Evolutionary conservation across 345 rosid genomes (phyloP).

Genomic region (Anacardium occidentale): DNA sequence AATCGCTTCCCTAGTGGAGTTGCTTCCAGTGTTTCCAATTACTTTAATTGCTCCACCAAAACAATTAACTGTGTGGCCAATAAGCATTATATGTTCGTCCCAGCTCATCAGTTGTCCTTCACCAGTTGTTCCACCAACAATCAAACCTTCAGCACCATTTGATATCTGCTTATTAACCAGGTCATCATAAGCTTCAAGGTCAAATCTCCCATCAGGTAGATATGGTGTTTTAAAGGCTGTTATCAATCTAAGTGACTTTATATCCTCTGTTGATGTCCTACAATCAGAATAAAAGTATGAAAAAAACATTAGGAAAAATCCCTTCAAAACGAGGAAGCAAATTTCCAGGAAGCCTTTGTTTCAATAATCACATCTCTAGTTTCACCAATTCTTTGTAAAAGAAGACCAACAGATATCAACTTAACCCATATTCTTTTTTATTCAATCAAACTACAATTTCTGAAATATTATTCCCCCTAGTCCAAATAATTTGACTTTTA

Average conservation of each 20-base stretch:
- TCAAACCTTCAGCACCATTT: slow-evolving; percentile 70
- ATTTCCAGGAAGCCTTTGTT: not conserved
- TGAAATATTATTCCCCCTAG: not conserved
- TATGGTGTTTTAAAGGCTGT: slow-evolving; percentile 92
- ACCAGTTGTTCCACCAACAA: slow-evolving; percentile 91
- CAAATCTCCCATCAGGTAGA: slow-evolving; percentile 85
- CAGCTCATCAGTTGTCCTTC: slow-evolving; percentile 96
- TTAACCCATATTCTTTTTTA: not conserved
- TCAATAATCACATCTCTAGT: not conserved
- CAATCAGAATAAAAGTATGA: slow-evolving; percentile 13
- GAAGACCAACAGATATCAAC: not conserved
- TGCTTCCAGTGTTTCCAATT: slow-evolving; percentile 85
- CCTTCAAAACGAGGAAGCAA: not conserved
- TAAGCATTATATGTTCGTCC: slow-evolving; percentile 95
- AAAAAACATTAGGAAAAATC: not conserved
- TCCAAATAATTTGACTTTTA: too few relatives aligned
- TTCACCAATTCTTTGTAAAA: not conserved
- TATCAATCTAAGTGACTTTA: slow-evolving; percentile 66
- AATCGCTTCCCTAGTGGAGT: slow-evolving; percentile 86
- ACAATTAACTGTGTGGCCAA: slow-evolving; percentile 78
- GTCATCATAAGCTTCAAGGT: slow-evolving; percentile 82
- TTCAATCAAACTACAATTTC: not conserved
- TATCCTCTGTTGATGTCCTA: slow-evolving; percentile 76
- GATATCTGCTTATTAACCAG: slow-evolving; percentile 68
- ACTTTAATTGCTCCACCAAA: slow-evolving; percentile 75